These are phyloP conservation scores for Tetraselmis striata DNA, from an alignment of 139 green algal genomes.

Conservation along the genomic window DNA sequence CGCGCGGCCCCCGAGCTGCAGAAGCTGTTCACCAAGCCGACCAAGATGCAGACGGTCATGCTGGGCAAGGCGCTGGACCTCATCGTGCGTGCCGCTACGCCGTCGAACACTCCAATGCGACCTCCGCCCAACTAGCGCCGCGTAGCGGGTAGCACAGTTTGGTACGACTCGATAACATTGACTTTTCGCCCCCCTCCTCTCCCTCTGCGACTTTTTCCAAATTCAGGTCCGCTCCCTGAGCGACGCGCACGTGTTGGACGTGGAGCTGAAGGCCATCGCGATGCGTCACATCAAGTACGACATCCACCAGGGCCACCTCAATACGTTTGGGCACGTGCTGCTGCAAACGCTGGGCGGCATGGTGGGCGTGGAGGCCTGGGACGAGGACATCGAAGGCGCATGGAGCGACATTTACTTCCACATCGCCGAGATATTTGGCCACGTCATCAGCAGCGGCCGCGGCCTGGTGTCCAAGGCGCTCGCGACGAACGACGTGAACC, in stretches of 20 bases:
- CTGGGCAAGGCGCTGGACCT: neutral
- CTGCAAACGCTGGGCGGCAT: neutral
- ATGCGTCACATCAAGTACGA: neutral
- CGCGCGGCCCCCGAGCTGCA: neutral
- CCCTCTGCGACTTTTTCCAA: too few species aligned
- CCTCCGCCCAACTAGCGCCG: too few species aligned
- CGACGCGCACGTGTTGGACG: neutral
- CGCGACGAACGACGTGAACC: neutral
- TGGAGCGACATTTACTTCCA: neutral
- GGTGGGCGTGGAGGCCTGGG: neutral
- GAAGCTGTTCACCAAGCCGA: neutral
- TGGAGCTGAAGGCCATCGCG: neutral
- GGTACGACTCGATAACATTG: too few species aligned
- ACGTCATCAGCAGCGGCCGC: neutral
- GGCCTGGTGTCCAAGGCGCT: neutral
- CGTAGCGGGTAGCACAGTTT: too few species aligned
- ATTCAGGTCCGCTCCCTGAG: neutral
- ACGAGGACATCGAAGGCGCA: neutral
- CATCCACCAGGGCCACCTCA: neutral
- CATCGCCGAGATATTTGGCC: neutral
- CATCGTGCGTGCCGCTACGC: too few species aligned
- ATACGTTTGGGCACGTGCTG: neutral
- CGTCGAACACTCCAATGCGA: too few species aligned
- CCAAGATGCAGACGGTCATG: neutral
- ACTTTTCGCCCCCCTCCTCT: too few species aligned